Conservation (phyloP, 2,329 filamentous ascomycete species). For the Akanthomyces muscarius region DNA sequence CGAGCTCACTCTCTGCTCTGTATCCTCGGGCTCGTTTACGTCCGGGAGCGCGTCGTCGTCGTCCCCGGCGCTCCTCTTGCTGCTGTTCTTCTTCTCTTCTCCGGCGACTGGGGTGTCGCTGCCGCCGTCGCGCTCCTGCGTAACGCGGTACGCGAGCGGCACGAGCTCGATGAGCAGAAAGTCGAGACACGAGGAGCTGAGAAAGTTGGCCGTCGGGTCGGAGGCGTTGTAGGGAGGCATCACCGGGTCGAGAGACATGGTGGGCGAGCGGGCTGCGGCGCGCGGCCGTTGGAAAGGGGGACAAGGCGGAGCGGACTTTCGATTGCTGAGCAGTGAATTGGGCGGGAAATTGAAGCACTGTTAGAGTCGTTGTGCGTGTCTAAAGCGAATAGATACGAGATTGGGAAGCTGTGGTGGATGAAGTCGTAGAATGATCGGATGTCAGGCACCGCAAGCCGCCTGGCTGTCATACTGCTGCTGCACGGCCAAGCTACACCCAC, state of each 20-base stretch:
- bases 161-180: conserved; percentile 96
- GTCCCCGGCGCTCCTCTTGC: background rate
- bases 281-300: background rate
- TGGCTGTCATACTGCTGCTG: background rate
- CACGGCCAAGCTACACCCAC: background rate
- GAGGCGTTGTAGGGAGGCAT: conserved; percentile 65
- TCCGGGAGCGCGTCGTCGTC: background rate
- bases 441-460: no score
- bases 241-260: conserved; percentile 71
- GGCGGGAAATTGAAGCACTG: background rate
- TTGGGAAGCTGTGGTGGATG: background rate
- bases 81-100: background rate
- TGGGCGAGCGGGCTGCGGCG: background rate
- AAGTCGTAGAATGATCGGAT: background rate
- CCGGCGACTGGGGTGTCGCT: conserved; percentile 32
- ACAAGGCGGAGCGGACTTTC: no score
- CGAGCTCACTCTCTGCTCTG: background rate
- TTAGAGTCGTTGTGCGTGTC: background rate
- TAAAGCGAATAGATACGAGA: background rate
- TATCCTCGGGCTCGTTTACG: conserved; percentile 9
- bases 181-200: conserved; percentile 84
- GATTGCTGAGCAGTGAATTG: background rate
- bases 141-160: conserved; percentile 84
- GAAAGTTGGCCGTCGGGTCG: conserved; percentile 71
- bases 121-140: conserved; percentile 62